Conservation (phyloP, 2,329 filamentous ascomycete genomes). For the Didymella arachidicola region DNA sequence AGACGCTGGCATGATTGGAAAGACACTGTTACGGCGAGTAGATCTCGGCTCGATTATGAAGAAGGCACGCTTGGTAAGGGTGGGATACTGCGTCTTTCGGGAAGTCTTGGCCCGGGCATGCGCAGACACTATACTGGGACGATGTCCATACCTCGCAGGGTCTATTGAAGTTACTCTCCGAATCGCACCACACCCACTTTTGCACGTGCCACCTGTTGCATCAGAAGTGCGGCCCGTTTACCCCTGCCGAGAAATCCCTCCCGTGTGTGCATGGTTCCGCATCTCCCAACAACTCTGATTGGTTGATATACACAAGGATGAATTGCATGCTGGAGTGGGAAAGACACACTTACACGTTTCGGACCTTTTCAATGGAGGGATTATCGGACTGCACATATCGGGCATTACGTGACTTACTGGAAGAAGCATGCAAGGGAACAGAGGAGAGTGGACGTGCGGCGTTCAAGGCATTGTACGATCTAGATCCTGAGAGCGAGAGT, state of each 20-base stretch:
- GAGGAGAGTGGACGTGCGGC: constrained; percentile 42
- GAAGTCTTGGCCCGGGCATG: not conserved
- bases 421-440: constrained; percentile 30
- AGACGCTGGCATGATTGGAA: constrained; percentile 19
- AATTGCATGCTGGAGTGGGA: not conserved
- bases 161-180: not conserved
- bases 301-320: not conserved
- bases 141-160: not conserved
- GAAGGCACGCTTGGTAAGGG: not conserved
- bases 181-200: not conserved
- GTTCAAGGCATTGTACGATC: constrained; percentile 48
- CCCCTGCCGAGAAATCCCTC: not conserved
- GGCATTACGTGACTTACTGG: not conserved
- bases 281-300: not conserved
- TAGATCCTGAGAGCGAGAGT: constrained; percentile 38
- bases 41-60: not conserved
- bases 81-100: not conserved
- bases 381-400: not conserved
- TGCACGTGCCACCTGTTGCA: not conserved
- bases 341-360: not conserved
- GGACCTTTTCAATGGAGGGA: not conserved
- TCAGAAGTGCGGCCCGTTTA: not conserved
- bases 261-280: not conserved
- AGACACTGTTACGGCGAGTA: not conserved
- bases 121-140: not conserved